Conservation (phyloP, 345 rosid species). For the Salix arbutifolia region DNA sequence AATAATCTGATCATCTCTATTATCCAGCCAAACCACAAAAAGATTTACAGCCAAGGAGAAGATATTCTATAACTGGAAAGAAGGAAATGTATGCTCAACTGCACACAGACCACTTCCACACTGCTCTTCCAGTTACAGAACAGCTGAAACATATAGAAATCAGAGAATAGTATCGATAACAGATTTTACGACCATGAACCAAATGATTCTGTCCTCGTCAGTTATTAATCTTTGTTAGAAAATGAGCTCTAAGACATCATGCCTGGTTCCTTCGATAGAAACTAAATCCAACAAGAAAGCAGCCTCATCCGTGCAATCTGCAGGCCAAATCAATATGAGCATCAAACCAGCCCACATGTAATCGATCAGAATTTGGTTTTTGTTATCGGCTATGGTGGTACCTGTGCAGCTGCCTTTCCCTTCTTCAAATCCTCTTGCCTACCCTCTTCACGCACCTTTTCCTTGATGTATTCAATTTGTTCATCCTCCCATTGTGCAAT, state of each 20-base stretch:
- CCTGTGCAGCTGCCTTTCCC: constrained; percentile 81
- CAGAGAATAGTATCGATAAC: neutral
- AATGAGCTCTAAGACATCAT: constrained; percentile 46
- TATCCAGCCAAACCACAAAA: neutral
- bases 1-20: neutral
- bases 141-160: neutral
- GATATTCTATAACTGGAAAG: neutral
- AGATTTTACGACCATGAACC: neutral
- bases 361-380: neutral
- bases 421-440: constrained; percentile 69
- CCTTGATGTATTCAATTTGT: constrained; percentile 75
- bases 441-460: constrained; percentile 79
- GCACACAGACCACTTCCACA: neutral
- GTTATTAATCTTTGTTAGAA: constrained; percentile 44
- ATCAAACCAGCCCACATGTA: neutral
- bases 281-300: constrained; percentile 91
- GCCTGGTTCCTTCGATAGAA: constrained; percentile 82
- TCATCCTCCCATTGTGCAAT: constrained; percentile 92
- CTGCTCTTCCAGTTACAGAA: neutral
- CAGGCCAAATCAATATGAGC: neutral
- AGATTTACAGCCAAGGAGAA: too few relatives aligned
- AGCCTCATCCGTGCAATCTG: constrained; percentile 70
- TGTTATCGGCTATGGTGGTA: constrained; percentile 14
- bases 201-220: neutral
- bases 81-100: neutral